Conservation (phyloP, 176 grass and related monocot species). For the Eleusine indica region DNA sequence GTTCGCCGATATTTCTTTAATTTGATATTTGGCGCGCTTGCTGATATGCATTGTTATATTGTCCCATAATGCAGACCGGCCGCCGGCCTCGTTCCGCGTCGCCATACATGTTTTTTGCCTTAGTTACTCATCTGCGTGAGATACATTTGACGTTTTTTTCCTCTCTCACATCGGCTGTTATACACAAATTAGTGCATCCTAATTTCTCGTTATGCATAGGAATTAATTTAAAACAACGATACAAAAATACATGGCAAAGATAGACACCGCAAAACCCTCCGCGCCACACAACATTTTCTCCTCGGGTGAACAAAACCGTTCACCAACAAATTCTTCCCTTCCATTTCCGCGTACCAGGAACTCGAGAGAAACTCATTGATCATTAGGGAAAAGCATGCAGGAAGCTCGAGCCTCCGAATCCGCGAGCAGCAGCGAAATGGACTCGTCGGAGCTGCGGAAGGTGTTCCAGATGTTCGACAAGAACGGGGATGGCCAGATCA, state of each 20-base stretch:
- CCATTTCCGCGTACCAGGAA: background rate
- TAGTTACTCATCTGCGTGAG: too few species aligned
- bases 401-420: background rate
- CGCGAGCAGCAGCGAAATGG: constrained; percentile 26
- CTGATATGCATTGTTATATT: too few species aligned
- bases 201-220: background rate
- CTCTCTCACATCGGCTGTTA: too few species aligned
- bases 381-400: background rate
- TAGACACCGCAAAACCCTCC: constrained; percentile 34
- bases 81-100: too few species aligned
- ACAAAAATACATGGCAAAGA: constrained; percentile 8
- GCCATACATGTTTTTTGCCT: too few species aligned
- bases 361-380: background rate
- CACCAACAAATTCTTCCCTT: background rate
- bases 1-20: too few species aligned
- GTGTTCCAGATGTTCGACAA: constrained; percentile 86
- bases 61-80: too few species aligned
- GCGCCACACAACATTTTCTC: constrained; percentile 11
- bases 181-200: too few species aligned
- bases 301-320: background rate
- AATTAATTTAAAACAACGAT: background rate
- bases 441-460: constrained; percentile 61
- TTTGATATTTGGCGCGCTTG: too few species aligned
- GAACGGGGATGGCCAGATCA: constrained; percentile 71
- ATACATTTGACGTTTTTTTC: too few species aligned